Conservation (phyloP, 345 rosid genomes). For the Conringia planisiliqua region DNA sequence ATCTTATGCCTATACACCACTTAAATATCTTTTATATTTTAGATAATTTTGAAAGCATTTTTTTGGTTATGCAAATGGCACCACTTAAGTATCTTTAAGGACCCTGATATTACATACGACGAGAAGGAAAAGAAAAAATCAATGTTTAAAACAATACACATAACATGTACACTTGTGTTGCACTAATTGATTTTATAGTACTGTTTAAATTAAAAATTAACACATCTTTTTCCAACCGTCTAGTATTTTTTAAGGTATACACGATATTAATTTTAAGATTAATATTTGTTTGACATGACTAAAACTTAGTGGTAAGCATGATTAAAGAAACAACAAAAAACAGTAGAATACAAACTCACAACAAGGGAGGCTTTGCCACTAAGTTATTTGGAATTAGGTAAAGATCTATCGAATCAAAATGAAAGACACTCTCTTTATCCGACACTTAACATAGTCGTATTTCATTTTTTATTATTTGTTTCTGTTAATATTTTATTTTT, state of each 20-base stretch:
- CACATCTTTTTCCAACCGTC: background rate
- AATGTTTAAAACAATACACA: background rate
- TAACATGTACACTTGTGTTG: background rate
- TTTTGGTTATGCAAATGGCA: background rate
- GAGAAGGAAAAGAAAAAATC: no score
- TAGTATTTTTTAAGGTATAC: background rate
- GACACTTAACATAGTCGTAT: conserved; percentile 5
- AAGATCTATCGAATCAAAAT: conserved; percentile 26
- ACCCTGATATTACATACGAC: background rate
- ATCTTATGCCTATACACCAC: background rate
- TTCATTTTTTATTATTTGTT: background rate
- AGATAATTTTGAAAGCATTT: background rate
- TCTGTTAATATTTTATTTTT: no score
- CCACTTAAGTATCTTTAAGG: background rate
- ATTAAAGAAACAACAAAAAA: background rate
- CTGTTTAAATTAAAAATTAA: background rate
- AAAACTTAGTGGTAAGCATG: conserved; percentile 14
- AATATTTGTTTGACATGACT: background rate
- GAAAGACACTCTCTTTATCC: conserved; percentile 10
- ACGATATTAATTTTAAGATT: background rate
- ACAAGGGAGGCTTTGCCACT: conserved; percentile 23
- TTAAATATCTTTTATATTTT: background rate
- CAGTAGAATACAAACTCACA: background rate
- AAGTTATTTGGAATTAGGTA: background rate
- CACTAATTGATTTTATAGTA: background rate